Percentiles rank a stretch among this genome's conserved stretches.
Evolutionary conservation across 116 monocot genomes (phyloP).

Genomic region (Cymodocea nodosa): DNA sequence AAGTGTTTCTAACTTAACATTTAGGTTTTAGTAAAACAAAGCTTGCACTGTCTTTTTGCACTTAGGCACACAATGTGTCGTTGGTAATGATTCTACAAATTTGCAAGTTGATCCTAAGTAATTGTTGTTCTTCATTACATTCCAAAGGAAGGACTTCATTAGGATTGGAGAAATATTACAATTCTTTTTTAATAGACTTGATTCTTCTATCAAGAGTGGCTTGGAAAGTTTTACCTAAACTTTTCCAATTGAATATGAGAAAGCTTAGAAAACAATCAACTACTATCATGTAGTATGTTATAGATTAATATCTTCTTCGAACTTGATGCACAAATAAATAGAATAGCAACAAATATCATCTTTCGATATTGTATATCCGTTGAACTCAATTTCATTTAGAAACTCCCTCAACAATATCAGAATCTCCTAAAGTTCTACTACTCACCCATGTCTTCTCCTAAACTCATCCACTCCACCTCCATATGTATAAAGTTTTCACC

Average conservation of each 20-base stretch:
- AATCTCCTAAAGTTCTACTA: too few species aligned
- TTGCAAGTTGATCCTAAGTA: slow-evolving; percentile 8
- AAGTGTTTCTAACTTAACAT: slow-evolving; percentile 20
- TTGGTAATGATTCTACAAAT: slow-evolving; percentile 27
- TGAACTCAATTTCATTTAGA: background rate
- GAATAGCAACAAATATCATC: background rate
- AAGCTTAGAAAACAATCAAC: too few species aligned
- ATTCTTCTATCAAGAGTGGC: slow-evolving; percentile 19
- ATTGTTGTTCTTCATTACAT: slow-evolving; percentile 19
- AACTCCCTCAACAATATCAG: too few species aligned
- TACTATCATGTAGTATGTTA: too few species aligned
- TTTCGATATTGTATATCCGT: slow-evolving; percentile 1
- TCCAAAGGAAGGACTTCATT: slow-evolving; percentile 21
- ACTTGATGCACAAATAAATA: background rate
- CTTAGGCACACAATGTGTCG: too few species aligned
- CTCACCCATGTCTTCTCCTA: too few species aligned
- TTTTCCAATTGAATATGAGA: too few species aligned
- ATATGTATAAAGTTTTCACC: too few species aligned
- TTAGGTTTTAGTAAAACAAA: slow-evolving; percentile 23
- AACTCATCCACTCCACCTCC: too few species aligned
- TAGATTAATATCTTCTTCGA: slow-evolving; percentile 1
- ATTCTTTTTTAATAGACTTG: slow-evolving; percentile 25
- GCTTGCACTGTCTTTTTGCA: slow-evolving; percentile 19
- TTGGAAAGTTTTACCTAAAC: slow-evolving; percentile 23
- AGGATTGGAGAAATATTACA: slow-evolving; percentile 20